phyloP scores from a whole-genome alignment of 2,329 filamentous ascomycete genomes.

The Colletotrichum liriopes region DNA sequence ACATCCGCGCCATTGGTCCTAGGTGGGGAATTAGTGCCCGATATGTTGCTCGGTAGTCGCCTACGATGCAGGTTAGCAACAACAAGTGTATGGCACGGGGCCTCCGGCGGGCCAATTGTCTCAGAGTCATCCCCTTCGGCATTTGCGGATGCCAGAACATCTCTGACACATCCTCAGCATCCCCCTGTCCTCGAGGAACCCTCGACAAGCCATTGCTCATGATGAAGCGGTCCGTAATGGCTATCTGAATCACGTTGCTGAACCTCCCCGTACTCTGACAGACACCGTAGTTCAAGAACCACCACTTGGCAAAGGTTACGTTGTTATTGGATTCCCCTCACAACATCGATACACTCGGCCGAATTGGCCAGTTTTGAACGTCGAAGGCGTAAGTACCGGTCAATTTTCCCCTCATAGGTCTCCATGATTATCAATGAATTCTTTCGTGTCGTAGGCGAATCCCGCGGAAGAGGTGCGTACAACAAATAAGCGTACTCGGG shows the following conservation, averaged over 20 bases:
- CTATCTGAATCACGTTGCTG: conserved; percentile 23
- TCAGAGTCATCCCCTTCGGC: conserved; percentile 55
- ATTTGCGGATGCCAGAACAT: conserved; percentile 59
- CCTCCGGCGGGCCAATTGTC: conserved; percentile 49
- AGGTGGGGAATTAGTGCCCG: too few relatives aligned
- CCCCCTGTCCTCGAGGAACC: conserved; percentile 46
- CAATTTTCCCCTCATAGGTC: not conserved
- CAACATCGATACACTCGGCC: not conserved
- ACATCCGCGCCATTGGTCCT: too few relatives aligned
- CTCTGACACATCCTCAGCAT: conserved; percentile 47
- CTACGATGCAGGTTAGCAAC: conserved; percentile 56
- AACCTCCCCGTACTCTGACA: not conserved
- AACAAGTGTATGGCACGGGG: conserved; percentile 54
- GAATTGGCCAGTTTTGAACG: not conserved
- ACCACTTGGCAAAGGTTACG: conserved; percentile 47
- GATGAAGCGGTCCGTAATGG: conserved; percentile 45
- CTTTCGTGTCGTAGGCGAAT: not conserved
- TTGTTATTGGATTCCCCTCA: not conserved
- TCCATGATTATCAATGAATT: not conserved
- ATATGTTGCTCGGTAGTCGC: too few relatives aligned
- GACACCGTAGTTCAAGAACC: conserved; percentile 25
- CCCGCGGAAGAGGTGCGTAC: not conserved
- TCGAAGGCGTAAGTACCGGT: not conserved
- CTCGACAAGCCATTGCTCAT: conserved; percentile 49
- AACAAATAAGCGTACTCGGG: not conserved